phyloP scores from a whole-genome alignment of 805 yeast genomes.

The Maudiozyma serrabonitensis region DNA sequence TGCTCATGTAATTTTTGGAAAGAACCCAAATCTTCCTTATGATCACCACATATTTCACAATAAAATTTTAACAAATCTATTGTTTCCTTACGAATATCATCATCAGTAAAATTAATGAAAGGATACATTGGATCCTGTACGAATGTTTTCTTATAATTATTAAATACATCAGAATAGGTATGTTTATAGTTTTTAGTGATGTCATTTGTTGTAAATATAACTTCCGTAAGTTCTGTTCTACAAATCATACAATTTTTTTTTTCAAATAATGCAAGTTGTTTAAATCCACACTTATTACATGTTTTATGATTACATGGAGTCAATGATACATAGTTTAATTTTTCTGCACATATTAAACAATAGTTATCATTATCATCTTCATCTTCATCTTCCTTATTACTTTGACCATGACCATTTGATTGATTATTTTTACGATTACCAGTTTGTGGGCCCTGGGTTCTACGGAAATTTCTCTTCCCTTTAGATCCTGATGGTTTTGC shows the following conservation, averaged over 20 bases:
- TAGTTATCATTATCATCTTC: constrained; percentile 32
- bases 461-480: constrained; percentile 7
- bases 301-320: constrained; percentile 79
- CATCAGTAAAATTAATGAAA: constrained; percentile 46
- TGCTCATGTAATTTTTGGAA: constrained; percentile 60
- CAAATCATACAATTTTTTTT: constrained; percentile 76
- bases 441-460: constrained; percentile 17
- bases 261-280: constrained; percentile 72
- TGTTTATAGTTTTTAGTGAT: background rate
- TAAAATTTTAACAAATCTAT: constrained; percentile 40
- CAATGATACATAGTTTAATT: constrained; percentile 50
- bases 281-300: constrained; percentile 73
- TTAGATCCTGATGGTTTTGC: background rate
- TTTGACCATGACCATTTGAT: background rate
- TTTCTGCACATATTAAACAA: constrained; percentile 82
- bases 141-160: background rate
- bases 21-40: constrained; percentile 29
- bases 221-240: constrained; percentile 52
- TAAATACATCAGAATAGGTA: constrained; percentile 28
- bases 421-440: background rate
- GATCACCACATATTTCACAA: constrained; percentile 43
- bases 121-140: background rate
- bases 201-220: constrained; percentile 47
- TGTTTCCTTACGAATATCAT: constrained; percentile 39
- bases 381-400: background rate